A percentile compares a stretch with the other conserved stretches of the same genome.
phyloP scores from a whole-genome alignment of 805 yeast species.

The Kodamaea lidongshanica region DNA sequence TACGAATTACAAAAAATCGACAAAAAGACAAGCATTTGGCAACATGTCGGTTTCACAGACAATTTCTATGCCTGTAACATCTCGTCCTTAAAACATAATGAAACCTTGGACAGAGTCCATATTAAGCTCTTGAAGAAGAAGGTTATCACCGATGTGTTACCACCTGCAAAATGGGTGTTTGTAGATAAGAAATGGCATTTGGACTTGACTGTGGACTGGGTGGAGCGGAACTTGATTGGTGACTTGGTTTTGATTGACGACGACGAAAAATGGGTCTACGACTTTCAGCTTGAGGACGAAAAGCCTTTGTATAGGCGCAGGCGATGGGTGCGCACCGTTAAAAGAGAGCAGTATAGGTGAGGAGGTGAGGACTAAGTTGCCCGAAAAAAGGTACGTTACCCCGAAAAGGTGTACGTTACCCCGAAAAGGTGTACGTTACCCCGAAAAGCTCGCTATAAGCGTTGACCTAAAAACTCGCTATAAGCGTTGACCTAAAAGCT shows the following conservation, averaged over 20 bases:
- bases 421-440: too few species aligned
- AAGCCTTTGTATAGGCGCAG: constrained; percentile 5
- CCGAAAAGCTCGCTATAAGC: too few species aligned
- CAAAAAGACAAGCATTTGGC: constrained; percentile 52
- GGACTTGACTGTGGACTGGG: constrained; percentile 69
- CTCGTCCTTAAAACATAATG: constrained; percentile 8
- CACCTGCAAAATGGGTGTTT: constrained; percentile 60
- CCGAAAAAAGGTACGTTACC: constrained; percentile 4
- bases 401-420: constrained; percentile 43
- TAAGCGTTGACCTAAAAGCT: too few species aligned
- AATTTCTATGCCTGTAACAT: constrained; percentile 48
- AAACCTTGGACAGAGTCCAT: constrained; percentile 3
- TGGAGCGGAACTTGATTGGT: constrained; percentile 39
- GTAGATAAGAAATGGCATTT: constrained; percentile 50
- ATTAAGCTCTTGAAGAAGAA: constrained; percentile 9
- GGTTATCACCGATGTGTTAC: constrained; percentile 36
- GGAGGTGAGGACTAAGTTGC: background rate
- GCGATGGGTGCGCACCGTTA: constrained; percentile 6
- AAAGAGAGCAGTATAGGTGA: too few species aligned
- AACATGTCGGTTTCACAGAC: constrained; percentile 49
- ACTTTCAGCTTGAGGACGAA: constrained; percentile 20
- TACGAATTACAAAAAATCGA: constrained; percentile 60
- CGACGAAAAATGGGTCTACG: constrained; percentile 86
- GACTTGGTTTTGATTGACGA: constrained; percentile 58
- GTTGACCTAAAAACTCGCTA: too few species aligned